Base-by-base conservation (phyloP, 2,329 filamentous ascomycete species). In the Colletotrichum karsti region DNA sequence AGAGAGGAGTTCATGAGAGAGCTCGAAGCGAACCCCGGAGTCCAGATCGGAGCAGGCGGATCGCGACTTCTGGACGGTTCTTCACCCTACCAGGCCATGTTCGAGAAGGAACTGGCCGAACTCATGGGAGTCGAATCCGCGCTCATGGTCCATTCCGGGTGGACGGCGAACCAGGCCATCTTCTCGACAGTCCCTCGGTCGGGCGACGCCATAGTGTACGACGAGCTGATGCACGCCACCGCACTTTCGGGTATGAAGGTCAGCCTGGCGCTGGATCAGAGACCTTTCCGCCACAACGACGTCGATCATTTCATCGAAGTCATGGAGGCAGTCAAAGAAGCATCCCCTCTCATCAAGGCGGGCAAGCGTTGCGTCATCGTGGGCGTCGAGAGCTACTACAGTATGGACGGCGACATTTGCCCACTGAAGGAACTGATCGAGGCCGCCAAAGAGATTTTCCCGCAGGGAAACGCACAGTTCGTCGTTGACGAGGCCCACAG, bases 141-240 rank as follows among this genome's bases (percentile, higher is more conserved):
- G 0, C 77, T 92, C 0, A 76, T 93, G 1, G 87, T 90, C 72
- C 88, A 89, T 69, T 91, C 85, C 0, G 87, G 85, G 0, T 88
- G 80, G 65, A 83, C 86, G 64, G 87, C 85, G 15, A 89, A 89
- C 70, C 75, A 80, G 1, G 86, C 83, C 9, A 81, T 88, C 10
- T 83, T 84, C 20, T 77, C 82, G 0, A 81, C 81, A 33, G 75
- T 89, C 13, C 86, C 87, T 0, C 84, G 83, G 28, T 80, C 81
- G 0, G 86, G 84, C 0, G 87, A 89, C 73, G 74, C 82, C 1
- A 83, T 93, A 20, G 72, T 93, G 0, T 90, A 90, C 67, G 91
- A 93, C 75, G 88, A 88, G 70, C 80, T 89, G 13, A 86, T 92
- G 4, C 91, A 93, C 72, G 91, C 91, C 0, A 92, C 88, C 75